A percentile compares a stretch with the other conserved stretches of the same genome.
These are phyloP conservation scores for Aspergillus eucalypticola DNA, from an alignment of 2,329 filamentous ascomycete genomes.

Conservation along the genomic window DNA sequence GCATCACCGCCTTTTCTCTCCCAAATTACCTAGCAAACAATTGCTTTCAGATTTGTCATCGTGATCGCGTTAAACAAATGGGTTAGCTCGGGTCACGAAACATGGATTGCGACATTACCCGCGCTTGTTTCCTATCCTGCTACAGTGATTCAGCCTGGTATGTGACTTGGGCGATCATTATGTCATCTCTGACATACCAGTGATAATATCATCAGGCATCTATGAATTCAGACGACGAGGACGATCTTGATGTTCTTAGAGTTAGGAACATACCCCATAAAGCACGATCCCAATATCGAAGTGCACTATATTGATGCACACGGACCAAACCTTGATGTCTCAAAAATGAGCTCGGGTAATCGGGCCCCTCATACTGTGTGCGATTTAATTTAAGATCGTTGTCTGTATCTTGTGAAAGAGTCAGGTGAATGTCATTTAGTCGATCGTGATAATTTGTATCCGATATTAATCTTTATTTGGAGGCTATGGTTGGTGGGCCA, in stretches of 20 bases:
- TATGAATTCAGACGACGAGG: background rate
- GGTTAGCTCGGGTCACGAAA: background rate
- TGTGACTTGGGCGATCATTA: background rate
- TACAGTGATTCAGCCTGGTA: background rate
- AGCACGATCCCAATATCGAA: background rate
- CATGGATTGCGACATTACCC: background rate
- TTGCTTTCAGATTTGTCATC: background rate
- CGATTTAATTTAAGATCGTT: constrained; percentile 3
- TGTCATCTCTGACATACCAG: background rate
- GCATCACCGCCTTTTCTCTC: background rate
- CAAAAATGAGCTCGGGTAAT: constrained; percentile 7
- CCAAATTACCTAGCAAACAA: background rate
- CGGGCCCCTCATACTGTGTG: background rate
- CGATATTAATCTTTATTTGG: constrained; percentile 2
- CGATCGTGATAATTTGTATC: constrained; percentile 1
- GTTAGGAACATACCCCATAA: background rate
- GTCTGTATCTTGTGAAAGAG: background rate
- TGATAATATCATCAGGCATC: background rate
- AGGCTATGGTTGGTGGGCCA: background rate
- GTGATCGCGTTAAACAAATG: background rate
- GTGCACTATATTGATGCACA: constrained; percentile 1
- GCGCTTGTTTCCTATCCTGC: background rate
- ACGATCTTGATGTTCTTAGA: background rate
- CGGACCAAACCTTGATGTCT: constrained; percentile 8
- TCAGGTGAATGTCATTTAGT: background rate